These are phyloP conservation scores for Haplosporangium sp. DNA, from an alignment of 371 early-diverging fungal genomes.

Conservation along the genomic window DNA sequence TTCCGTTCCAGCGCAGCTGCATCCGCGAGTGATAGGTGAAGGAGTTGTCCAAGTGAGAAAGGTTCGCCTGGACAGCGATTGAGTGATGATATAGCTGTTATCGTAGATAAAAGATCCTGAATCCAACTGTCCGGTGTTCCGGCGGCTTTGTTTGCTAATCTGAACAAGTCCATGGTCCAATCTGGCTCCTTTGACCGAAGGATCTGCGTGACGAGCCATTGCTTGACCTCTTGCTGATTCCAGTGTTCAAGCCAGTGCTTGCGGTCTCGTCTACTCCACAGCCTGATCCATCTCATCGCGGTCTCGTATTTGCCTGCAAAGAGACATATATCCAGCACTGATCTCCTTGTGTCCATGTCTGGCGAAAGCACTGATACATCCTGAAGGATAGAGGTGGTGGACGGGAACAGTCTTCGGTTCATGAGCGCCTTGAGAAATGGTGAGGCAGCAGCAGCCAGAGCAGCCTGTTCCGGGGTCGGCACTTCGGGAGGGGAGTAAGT, in stretches of 20 bases:
- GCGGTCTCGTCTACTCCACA: slow-evolving; percentile 37
- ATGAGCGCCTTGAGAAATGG: slow-evolving; percentile 25
- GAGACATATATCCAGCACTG: slow-evolving; percentile 24
- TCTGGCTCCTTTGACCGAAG: slow-evolving; percentile 18
- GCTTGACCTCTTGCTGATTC: slow-evolving; percentile 25
- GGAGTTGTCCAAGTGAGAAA: slow-evolving; percentile 2
- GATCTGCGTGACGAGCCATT: slow-evolving; percentile 8
- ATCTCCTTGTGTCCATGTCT: slow-evolving; percentile 5
- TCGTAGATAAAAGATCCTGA: slow-evolving; percentile 17
- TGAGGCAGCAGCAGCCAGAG: slow-evolving; percentile 25
- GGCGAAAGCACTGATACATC: neutral
- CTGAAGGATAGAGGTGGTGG: slow-evolving; percentile 10
- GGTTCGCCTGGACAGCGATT: neutral
- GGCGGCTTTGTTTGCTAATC: slow-evolving; percentile 8
- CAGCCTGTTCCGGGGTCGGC: slow-evolving; percentile 11
- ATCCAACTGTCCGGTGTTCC: slow-evolving; percentile 22
- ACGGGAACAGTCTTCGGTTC: slow-evolving; percentile 30
- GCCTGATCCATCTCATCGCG: slow-evolving; percentile 36
- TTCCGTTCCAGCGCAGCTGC: slow-evolving; percentile 9
- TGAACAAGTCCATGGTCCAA: slow-evolving; percentile 30
- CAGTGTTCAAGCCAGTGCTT: slow-evolving; percentile 35
- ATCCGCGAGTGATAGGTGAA: slow-evolving; percentile 14
- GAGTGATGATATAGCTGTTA: neutral
- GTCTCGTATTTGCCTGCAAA: slow-evolving; percentile 5
- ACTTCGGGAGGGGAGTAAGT: neutral